These are phyloP conservation scores for Odonthalia washingtoniensis DNA, from an alignment of 31 red algal species.

Conservation along the genomic window DNA sequence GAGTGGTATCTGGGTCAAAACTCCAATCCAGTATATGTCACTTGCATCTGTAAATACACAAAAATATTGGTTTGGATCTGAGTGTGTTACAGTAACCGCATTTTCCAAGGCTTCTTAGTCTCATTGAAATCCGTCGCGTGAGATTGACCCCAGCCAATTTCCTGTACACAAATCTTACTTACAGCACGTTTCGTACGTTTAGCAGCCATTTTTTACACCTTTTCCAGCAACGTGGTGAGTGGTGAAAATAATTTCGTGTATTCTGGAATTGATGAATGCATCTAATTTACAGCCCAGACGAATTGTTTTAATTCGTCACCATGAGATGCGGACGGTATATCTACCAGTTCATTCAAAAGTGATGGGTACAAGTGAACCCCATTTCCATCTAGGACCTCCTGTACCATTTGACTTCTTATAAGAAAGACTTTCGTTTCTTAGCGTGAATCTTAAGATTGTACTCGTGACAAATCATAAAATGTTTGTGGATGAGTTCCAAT, in stretches of 20 bases:
- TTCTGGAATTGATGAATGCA: neutral
- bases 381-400: neutral
- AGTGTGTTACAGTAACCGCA: neutral
- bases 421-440: neutral
- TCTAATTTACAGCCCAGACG: neutral
- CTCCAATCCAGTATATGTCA: neutral
- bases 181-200: neutral
- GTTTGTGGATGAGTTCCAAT: neutral
- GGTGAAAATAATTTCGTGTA: neutral
- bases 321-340: neutral
- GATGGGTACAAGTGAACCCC: conserved; percentile 2
- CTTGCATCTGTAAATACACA: conserved; percentile 9
- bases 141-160: neutral
- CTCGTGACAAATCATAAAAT: no score
- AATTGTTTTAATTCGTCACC: conserved; percentile 8
- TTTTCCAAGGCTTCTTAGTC: neutral
- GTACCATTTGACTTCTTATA: neutral
- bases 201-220: neutral
- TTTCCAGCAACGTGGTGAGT: neutral
- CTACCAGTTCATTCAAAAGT: neutral
- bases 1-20: conserved; percentile 3
- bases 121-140: neutral
- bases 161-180: neutral
- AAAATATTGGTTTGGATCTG: neutral
- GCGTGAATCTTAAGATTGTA: neutral